Base-by-base conservation (phyloP, 805 yeast genomes). In the Saturnispora serradocipensis region DNA sequence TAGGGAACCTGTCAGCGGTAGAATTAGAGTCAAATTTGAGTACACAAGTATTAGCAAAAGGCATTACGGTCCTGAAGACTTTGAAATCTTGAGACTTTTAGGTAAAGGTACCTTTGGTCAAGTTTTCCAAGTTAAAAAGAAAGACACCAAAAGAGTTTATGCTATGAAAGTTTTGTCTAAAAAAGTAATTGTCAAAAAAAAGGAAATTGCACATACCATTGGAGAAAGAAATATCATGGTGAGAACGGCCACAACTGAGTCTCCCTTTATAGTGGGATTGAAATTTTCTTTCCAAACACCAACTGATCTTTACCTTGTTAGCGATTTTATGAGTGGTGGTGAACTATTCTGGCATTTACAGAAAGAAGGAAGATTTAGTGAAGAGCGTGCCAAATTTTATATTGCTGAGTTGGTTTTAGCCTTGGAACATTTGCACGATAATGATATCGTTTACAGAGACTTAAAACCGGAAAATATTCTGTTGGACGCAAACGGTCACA, bases 41-140 rank as follows among this genome's bases (percentile, higher is more conserved):
- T 91, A 83, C 67, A 80, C 80, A 45, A 71, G 80, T 35, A 81
- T 86, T 20, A 72, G 80, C 48, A 84, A 86, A 66, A 80, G 81
- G 60, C 87, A 84, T 59, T 87, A 84, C 63, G 96, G 97, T 1
- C 99, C 99, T 5, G 84, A 84, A 48, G 98, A 93, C 69, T 93
- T 93, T 68, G 96, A 90, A 66, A 88, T 91, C 16, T 77, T 93
- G 60, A 77, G 97, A 62, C 73, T 91, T 49, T 73, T 91, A 55
- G 99, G 99, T 55, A 89, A 88, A 65, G 99, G 99, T 50, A 93
- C 98, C 1, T 91, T 91, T 73, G 99, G 99, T 32, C 96, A 88
- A 71, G 99, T 91, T 36, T 93, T 85, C 69, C 99, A 93, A 72
- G 99, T 93, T 43, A 82, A 85, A 56, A 93, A 91, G 76, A 77